Percentiles rank a stretch among this genome's conserved stretches.
Conservation (phyloP, 768 basidiomycete species). For the Serendipita vermifera region DNA sequence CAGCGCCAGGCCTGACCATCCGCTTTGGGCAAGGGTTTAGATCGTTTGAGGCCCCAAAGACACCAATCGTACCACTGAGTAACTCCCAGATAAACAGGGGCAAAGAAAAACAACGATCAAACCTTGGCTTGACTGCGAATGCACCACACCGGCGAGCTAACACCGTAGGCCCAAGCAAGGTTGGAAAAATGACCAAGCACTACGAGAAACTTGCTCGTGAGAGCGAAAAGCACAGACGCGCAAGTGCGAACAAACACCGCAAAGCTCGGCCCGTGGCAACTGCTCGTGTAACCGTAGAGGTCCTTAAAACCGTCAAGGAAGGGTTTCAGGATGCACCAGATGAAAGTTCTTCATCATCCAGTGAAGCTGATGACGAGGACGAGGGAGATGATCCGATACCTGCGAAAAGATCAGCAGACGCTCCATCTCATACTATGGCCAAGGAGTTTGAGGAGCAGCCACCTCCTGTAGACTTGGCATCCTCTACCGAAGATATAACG, state of each 20-base stretch:
- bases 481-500: neutral
- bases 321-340: slow-evolving; percentile 73
- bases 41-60: slow-evolving; percentile 6
- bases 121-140: neutral
- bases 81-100: neutral
- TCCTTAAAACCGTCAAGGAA: slow-evolving; percentile 81
- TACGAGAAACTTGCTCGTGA: slow-evolving; percentile 77
- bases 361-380: slow-evolving; percentile 56
- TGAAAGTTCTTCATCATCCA: slow-evolving; percentile 55
- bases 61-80: neutral
- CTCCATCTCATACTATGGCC: neutral
- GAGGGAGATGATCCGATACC: slow-evolving; percentile 31
- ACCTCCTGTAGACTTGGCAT: neutral
- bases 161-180: slow-evolving; percentile 32
- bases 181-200: slow-evolving; percentile 78
- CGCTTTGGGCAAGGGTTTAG: slow-evolving; percentile 5
- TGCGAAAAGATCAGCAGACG: slow-evolving; percentile 23
- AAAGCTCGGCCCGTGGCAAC: slow-evolving; percentile 83
- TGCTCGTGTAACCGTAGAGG: slow-evolving; percentile 75
- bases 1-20: neutral
- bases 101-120: neutral
- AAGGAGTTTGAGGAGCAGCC: neutral
- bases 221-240: slow-evolving; percentile 60
- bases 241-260: slow-evolving; percentile 75
- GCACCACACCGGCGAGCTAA: neutral